phyloP scores from a whole-genome alignment of 2,329 filamentous ascomycete genomes.

The Aaosphaeria pasadenensis region DNA sequence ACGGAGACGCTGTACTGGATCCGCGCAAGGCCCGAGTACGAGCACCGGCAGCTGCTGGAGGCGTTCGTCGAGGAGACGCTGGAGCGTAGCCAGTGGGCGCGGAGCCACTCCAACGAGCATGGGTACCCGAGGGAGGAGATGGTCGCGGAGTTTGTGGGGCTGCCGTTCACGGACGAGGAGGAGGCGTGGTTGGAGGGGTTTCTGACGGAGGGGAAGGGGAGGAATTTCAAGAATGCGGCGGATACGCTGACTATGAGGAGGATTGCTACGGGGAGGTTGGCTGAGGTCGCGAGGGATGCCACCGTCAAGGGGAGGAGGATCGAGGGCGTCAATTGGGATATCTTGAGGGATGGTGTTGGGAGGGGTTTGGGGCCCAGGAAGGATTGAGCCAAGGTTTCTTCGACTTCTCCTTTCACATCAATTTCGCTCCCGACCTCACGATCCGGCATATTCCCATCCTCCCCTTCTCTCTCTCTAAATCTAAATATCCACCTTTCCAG shows the following conservation, averaged over 20 bases:
- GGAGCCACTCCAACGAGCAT: not conserved
- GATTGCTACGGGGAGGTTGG: constrained; percentile 63
- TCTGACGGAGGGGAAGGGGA: constrained; percentile 63
- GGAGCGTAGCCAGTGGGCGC: constrained; percentile 5
- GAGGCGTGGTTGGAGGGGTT: constrained; percentile 72
- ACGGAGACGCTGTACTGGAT: constrained; percentile 73
- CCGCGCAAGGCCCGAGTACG: constrained; percentile 60
- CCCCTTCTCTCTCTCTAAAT: no score
- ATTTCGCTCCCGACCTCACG: no score
- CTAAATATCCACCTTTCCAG: no score
- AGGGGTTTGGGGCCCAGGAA: constrained; percentile 34
- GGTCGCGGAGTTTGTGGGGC: constrained; percentile 66
- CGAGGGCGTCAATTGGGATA: constrained; percentile 53
- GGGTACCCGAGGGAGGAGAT: constrained; percentile 47
- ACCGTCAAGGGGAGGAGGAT: constrained; percentile 42
- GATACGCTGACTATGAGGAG: constrained; percentile 73
- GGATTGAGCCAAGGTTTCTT: not conserved
- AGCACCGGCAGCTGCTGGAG: constrained; percentile 65
- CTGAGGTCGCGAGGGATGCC: constrained; percentile 38
- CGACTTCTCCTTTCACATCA: no score
- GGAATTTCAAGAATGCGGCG: constrained; percentile 61
- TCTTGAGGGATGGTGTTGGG: constrained; percentile 33
- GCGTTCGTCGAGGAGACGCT: constrained; percentile 53
- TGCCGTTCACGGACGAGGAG: constrained; percentile 69
- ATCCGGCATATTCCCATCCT: no score